Evolutionary conservation across 495 filamentous ascomycete genomes (phyloP).

Genomic region (Glutinoglossum americanum): DNA sequence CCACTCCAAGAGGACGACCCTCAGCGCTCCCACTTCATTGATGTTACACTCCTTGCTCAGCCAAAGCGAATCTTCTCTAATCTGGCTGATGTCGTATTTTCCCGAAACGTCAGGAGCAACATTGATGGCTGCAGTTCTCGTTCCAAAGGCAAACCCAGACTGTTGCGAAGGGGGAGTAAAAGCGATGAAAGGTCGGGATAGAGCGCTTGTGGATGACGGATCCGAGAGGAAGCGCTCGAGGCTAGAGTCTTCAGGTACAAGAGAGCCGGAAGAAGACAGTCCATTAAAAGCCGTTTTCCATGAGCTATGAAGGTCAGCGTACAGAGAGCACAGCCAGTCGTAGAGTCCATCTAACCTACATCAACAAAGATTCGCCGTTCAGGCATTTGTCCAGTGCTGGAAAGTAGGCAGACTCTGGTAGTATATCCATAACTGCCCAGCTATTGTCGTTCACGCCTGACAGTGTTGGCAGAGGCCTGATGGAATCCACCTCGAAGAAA

Average conservation of each 20-base stretch:
- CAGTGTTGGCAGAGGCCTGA: background rate
- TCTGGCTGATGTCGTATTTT: constrained; percentile 51
- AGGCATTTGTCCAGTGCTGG: constrained; percentile 42
- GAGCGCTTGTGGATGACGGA: constrained; percentile 37
- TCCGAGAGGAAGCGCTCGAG: constrained; percentile 45
- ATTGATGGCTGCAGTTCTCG: constrained; percentile 78
- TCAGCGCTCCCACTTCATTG: constrained; percentile 63
- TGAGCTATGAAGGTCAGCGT: constrained; percentile 29
- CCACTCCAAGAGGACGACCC: constrained; percentile 65
- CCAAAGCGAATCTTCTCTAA: constrained; percentile 75
- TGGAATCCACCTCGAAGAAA: background rate
- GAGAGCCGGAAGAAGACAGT: constrained; percentile 29
- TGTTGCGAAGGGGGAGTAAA: constrained; percentile 36
- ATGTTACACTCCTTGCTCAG: constrained; percentile 53
- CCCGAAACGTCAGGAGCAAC: constrained; percentile 46
- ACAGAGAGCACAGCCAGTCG: constrained; percentile 17
- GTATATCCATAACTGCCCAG: background rate
- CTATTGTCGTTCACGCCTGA: background rate
- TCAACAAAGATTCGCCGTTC: constrained; percentile 31
- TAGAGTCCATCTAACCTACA: constrained; percentile 22
- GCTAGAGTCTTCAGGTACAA: constrained; percentile 24
- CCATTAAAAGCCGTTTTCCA: constrained; percentile 54
- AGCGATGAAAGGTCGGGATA: constrained; percentile 39
- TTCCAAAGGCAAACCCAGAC: constrained; percentile 55
- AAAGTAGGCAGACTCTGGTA: constrained; percentile 28